These are phyloP conservation scores for Bisporella sp. DNA, from an alignment of 2,329 filamentous ascomycete genomes.

Conservation along the genomic window DNA sequence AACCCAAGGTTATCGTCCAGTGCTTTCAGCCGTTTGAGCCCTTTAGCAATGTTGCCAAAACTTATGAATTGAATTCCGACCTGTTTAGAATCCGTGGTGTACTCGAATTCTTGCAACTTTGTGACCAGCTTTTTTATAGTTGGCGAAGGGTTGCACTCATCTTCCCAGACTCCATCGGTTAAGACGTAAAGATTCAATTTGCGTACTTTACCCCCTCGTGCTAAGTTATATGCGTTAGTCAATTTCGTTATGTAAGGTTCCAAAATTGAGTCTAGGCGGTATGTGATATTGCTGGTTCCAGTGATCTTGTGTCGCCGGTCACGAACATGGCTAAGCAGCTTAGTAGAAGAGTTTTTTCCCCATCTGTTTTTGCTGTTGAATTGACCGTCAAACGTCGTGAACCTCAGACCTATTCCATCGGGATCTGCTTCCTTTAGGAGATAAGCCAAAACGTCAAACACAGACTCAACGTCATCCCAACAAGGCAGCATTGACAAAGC, in stretches of 20 bases:
- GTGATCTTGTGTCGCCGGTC: not conserved
- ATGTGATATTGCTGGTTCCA: not conserved
- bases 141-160: not conserved
- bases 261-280: not conserved
- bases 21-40: slow-evolving; percentile 1
- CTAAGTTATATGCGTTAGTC: not conserved
- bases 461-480: not conserved
- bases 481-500: not conserved
- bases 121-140: slow-evolving; percentile 6
- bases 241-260: not conserved
- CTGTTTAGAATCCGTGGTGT: slow-evolving; percentile 1
- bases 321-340: not conserved
- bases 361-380: not conserved
- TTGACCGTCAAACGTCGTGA: not conserved
- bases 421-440: not conserved
- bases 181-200: slow-evolving; percentile 13
- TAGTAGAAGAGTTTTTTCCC: not conserved
- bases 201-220: not conserved
- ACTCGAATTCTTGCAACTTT: not conserved
- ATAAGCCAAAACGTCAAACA: not conserved
- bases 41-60: slow-evolving; percentile 8
- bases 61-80: slow-evolving; percentile 17
- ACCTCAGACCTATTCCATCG: not conserved
- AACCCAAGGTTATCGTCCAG: slow-evolving; percentile 5
- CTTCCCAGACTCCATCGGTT: slow-evolving; percentile 12